These are phyloP conservation scores for Spencermartinsiella europaea DNA, from an alignment of 805 yeast species.

Conservation along the genomic window DNA sequence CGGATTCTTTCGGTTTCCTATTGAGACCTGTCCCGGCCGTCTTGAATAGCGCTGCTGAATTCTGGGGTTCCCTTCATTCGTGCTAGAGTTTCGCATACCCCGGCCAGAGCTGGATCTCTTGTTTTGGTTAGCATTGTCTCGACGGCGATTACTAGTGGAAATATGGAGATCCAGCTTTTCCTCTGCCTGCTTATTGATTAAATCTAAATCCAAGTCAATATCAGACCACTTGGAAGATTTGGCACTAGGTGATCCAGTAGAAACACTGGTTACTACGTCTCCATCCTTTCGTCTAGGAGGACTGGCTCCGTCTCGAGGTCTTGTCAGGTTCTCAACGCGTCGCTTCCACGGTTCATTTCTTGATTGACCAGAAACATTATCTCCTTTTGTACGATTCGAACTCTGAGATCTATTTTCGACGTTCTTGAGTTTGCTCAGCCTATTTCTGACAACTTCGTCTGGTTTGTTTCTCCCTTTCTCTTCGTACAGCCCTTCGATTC, in stretches of 20 bases:
- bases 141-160: not conserved
- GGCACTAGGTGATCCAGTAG: not conserved
- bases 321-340: not conserved
- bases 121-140: too few species aligned
- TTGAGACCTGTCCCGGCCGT: too few species aligned
- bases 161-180: conserved; percentile 12
- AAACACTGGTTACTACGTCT: not conserved
- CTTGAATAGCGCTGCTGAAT: too few species aligned
- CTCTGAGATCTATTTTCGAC: not conserved
- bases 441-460: not conserved
- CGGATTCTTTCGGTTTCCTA: too few species aligned
- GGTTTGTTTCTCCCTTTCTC: conserved; percentile 10
- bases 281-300: not conserved
- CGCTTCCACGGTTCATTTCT: not conserved
- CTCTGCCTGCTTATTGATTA: too few species aligned
- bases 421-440: not conserved
- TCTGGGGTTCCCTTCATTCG: too few species aligned
- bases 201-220: not conserved
- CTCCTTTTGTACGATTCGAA: not conserved
- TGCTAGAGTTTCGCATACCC: too few species aligned
- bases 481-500: conserved; percentile 18
- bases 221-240: not conserved
- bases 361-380: not conserved
- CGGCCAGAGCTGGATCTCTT: too few species aligned
- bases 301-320: not conserved